Percentiles rank a stretch among this genome's conserved stretches.
Conservation (phyloP, 352 stramenopile species). For the Globisporangium camurandrum region DNA sequence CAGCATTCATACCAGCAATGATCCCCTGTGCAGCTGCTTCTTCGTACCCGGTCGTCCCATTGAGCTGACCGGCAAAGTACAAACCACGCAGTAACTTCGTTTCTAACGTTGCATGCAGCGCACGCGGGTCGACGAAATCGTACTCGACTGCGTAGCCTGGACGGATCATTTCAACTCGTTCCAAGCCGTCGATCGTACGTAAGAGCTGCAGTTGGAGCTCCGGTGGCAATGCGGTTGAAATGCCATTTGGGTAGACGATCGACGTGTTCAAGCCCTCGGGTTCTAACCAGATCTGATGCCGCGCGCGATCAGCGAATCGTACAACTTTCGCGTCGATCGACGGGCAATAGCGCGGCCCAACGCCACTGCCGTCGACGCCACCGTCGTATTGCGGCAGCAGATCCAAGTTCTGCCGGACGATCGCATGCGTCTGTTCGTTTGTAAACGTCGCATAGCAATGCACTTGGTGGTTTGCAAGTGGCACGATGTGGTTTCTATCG, state of each 20-base stretch:
- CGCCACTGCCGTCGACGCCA: slow-evolving; percentile 58
- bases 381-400: slow-evolving; percentile 91
- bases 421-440: slow-evolving; percentile 93
- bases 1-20: slow-evolving; percentile 95
- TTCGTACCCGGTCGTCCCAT: slow-evolving; percentile 99
- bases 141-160: slow-evolving; percentile 99
- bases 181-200: slow-evolving; percentile 92
- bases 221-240: slow-evolving; percentile 87
- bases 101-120: slow-evolving; percentile 91
- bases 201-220: slow-evolving; percentile 95
- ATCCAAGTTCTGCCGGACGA: slow-evolving; percentile 92
- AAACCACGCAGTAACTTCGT: slow-evolving; percentile 90
- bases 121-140: slow-evolving; percentile 96
- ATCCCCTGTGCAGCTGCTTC: slow-evolving; percentile 97
- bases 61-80: slow-evolving; percentile 98
- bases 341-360: slow-evolving; percentile 92
- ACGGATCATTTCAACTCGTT: slow-evolving; percentile 92
- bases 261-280: slow-evolving; percentile 95
- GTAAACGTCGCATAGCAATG: slow-evolving; percentile 94
- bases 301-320: slow-evolving; percentile 64
- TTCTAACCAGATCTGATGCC: slow-evolving; percentile 95
- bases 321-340: slow-evolving; percentile 96
- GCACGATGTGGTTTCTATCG: slow-evolving; percentile 60
- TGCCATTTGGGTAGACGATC: slow-evolving; percentile 98
- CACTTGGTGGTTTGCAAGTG: slow-evolving; percentile 76